Evolutionary conservation across 2,329 filamentous ascomycete species (phyloP).

Genomic region (Mariannaea sp.): DNA sequence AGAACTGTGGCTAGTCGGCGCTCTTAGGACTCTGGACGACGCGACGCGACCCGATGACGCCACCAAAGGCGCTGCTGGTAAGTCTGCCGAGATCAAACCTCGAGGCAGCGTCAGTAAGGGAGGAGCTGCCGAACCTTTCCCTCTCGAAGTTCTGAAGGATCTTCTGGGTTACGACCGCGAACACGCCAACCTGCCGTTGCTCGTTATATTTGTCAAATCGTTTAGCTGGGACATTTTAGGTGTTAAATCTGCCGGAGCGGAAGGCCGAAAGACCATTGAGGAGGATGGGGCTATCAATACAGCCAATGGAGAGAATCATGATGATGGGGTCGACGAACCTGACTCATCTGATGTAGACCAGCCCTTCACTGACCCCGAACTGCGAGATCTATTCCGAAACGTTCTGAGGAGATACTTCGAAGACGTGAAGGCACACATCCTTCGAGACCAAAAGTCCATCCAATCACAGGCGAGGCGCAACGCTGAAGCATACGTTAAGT

Average conservation of each 20-base stretch:
- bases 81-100: conserved; percentile 64
- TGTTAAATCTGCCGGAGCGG: conserved; percentile 70
- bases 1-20: conserved; percentile 92
- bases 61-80: conserved; percentile 65
- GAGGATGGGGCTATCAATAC: conserved; percentile 73
- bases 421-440: conserved; percentile 85
- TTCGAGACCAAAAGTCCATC: conserved; percentile 91
- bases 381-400: conserved; percentile 84
- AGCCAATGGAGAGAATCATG: conserved; percentile 45
- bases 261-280: conserved; percentile 82
- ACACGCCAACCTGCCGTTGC: conserved; percentile 85
- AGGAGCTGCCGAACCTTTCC: conserved; percentile 83
- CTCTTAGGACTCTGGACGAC: conserved; percentile 79
- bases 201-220: conserved; percentile 93
- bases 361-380: conserved; percentile 74
- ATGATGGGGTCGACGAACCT: conserved; percentile 39
- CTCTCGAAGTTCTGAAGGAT: conserved; percentile 96
- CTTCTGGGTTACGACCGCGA: conserved; percentile 92
- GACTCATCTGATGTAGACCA: conserved; percentile 60
- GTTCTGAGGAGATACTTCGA: conserved; percentile 89
- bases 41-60: conserved; percentile 65
- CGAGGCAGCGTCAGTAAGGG: conserved; percentile 60
- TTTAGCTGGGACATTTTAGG: conserved; percentile 96
- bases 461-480: conserved; percentile 88
- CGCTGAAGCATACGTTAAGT: conserved; percentile 97